A percentile compares a stretch with the other conserved stretches of the same genome.
These are phyloP conservation scores for Hypoxylon sp. DNA, from an alignment of 2,329 filamentous ascomycete genomes.

Conservation along the genomic window DNA sequence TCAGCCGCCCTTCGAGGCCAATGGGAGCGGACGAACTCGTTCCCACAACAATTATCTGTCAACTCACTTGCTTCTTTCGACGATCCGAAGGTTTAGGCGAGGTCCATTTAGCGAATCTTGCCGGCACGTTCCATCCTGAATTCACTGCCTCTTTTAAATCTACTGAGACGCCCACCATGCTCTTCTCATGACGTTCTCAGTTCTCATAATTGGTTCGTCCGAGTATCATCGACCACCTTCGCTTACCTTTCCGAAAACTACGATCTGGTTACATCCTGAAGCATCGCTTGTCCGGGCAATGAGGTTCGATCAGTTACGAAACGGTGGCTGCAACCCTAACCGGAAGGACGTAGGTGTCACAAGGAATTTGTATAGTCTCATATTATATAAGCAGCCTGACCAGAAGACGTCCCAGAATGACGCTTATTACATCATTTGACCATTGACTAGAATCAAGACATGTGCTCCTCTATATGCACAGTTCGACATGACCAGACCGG, in stretches of 20 bases:
- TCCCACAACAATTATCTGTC: conserved; percentile 31
- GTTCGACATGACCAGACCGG: not conserved
- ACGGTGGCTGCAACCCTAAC: conserved; percentile 24
- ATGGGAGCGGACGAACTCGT: conserved; percentile 3
- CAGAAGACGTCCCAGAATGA: conserved; percentile 9
- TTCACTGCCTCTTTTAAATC: conserved; percentile 11
- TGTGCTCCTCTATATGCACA: conserved; percentile 10
- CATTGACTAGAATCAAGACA: conserved; percentile 13
- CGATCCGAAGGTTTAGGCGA: conserved; percentile 42
- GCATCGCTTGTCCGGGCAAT: conserved; percentile 25
- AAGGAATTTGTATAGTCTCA: conserved; percentile 23
- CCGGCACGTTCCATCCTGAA: conserved; percentile 31
- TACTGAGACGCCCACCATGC: conserved; percentile 2
- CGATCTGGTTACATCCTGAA: conserved; percentile 17
- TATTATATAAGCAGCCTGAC: conserved; percentile 38
- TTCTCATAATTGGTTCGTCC: conserved; percentile 22
- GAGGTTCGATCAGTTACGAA: conserved; percentile 1
- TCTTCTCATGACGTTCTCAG: not conserved
- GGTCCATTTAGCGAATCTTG: conserved; percentile 36
- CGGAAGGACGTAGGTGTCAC: conserved; percentile 19
- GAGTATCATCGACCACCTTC: conserved; percentile 23
- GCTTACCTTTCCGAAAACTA: conserved; percentile 33
- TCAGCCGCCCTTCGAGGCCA: conserved; percentile 38
- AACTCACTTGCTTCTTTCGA: conserved; percentile 42
- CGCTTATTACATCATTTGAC: conserved; percentile 23